Base-by-base conservation (phyloP, 108 stramenopile species). In the Nitzschia palea region DNA sequence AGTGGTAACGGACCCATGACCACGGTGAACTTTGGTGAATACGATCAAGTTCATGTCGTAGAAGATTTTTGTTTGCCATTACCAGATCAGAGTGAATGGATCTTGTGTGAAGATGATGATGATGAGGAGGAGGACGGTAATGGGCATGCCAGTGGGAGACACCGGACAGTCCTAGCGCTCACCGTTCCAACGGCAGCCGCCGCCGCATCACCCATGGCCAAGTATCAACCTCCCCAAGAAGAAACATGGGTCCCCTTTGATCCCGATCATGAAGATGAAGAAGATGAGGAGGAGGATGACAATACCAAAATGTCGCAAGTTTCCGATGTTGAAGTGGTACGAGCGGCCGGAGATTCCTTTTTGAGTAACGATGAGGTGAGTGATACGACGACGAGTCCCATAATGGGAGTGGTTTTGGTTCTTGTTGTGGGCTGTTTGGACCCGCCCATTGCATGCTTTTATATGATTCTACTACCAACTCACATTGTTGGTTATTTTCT, bases 221-320 rank as follows among this genome's bases (percentile, higher is more conserved):
- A 68, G 62, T 72, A 70, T 29, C 77, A 77, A 26, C 68, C 80
- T 48, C 79, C 66, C n/a, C 78, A 85, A 62, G 87, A 88, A 47
- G 86, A 93, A 48, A 67, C 82, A 26, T 93, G 92, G 92, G 85
- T 71, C 30, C 86, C 93, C 9, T 94, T 91, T 79, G 87, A 94
- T 80, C 90, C 88, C 42, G 89, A 91, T 52, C 82, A 86, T 4
- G 87, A 85, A 44, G 71, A 81, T 55, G 83, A 81, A 30, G 81
- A 85, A 8, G 66, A 65, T 51, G 89, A 76, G 26, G 73, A 59
- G 36, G 74, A 48, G 2, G 55, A 67, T 52, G 4, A 50, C n/a
- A 34, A 5, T 5, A n/a, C n/a, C n/a, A 12, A 4, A 17, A 28
- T 12, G 15, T 36, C 44, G 22, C 63, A 28, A 14, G 76, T 82